phyloP scores from a whole-genome alignment of 2,329 filamentous ascomycete species.

The Stemphylium lycopersici region DNA sequence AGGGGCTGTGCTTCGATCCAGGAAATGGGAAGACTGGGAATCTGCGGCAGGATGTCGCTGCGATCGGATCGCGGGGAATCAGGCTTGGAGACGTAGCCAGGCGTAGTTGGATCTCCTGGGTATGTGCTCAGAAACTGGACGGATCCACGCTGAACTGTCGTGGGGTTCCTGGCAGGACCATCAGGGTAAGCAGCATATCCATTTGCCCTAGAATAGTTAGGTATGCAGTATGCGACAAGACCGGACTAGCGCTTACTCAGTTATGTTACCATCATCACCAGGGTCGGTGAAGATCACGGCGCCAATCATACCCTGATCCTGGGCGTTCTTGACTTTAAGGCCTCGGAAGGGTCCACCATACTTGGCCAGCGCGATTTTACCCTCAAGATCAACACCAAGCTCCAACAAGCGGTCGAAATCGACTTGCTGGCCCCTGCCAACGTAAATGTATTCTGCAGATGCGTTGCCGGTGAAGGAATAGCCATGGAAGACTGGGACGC shows the following conservation, averaged over 20 bases:
- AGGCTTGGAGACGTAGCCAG: slow-evolving; percentile 80
- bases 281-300: slow-evolving; percentile 55
- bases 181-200: slow-evolving; percentile 52
- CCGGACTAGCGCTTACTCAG: slow-evolving; percentile 30
- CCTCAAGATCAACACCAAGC: slow-evolving; percentile 53
- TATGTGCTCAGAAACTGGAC: slow-evolving; percentile 68
- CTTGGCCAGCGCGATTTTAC: slow-evolving; percentile 56
- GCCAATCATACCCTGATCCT: slow-evolving; percentile 54
- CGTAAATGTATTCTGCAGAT: slow-evolving; percentile 56
- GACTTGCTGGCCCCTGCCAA: slow-evolving; percentile 51
- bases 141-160: slow-evolving; percentile 54
- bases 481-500: slow-evolving; percentile 56
- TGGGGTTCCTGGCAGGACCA: slow-evolving; percentile 54
- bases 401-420: slow-evolving; percentile 54
- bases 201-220: slow-evolving; percentile 38
- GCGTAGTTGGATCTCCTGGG: slow-evolving; percentile 49
- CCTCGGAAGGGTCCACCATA: slow-evolving; percentile 56
- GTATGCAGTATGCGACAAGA: not conserved
- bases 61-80: slow-evolving; percentile 74
- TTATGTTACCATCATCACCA: slow-evolving; percentile 55
- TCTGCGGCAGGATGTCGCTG: slow-evolving; percentile 69
- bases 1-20: slow-evolving; percentile 82
- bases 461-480: slow-evolving; percentile 56
- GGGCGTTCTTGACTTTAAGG: slow-evolving; percentile 57
- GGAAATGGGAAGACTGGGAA: slow-evolving; percentile 86